A percentile compares a stretch with the other conserved stretches of the same genome.
Evolutionary conservation across 2,329 filamentous ascomycete genomes (phyloP).

Genomic region (Alternaria arbusti): DNA sequence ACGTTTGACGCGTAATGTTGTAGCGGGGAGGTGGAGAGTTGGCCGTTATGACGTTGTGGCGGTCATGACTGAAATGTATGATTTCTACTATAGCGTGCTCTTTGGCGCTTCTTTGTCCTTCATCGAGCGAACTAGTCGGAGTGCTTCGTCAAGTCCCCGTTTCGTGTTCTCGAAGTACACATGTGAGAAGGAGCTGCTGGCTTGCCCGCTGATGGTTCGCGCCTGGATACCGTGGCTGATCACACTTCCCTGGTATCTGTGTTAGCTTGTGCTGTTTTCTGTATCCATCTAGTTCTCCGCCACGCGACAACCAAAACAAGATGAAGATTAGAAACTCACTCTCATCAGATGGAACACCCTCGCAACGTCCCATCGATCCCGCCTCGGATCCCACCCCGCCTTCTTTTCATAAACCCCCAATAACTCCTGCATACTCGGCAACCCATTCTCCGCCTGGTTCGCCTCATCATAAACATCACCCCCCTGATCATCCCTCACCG

Average conservation of each 20-base stretch:
- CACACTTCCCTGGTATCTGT: conserved; percentile 32
- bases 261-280: background rate
- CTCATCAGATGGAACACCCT: conserved; percentile 47
- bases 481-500: conserved; percentile 48
- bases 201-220: conserved; percentile 44
- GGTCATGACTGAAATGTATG: too few relatives aligned
- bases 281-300: background rate
- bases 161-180: conserved; percentile 45
- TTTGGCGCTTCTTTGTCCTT: conserved; percentile 32
- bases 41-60: background rate
- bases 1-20: background rate
- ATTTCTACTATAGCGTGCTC: conserved; percentile 27
- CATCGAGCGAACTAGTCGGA: conserved; percentile 33
- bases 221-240: conserved; percentile 47
- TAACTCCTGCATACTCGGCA: conserved; percentile 65
- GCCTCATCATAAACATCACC: conserved; percentile 37
- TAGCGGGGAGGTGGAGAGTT: background rate
- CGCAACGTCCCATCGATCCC: conserved; percentile 43
- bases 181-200: conserved; percentile 46
- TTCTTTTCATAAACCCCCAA: conserved; percentile 69
- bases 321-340: conserved; percentile 19
- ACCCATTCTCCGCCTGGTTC: conserved; percentile 62
- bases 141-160: conserved; percentile 37
- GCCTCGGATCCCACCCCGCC: conserved; percentile 72
- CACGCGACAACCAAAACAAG: background rate